Conservation (phyloP, 2,329 filamentous ascomycete genomes). For the Mycosphaerella sp. region DNA sequence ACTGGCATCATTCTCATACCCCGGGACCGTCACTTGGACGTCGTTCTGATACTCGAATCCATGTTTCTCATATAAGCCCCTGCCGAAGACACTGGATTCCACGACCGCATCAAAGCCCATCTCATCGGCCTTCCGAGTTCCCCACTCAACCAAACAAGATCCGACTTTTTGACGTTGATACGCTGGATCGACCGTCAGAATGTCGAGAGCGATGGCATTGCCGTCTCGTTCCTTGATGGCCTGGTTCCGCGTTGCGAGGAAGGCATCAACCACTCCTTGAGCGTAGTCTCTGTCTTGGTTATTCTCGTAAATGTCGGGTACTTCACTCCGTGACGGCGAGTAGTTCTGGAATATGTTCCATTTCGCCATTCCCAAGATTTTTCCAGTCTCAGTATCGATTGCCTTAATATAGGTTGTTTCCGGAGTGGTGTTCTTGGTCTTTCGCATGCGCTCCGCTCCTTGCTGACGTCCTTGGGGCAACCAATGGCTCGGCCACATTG, state of each 20-base stretch:
- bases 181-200: slow-evolving; percentile 28
- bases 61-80: slow-evolving; percentile 30
- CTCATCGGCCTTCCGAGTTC: slow-evolving; percentile 26
- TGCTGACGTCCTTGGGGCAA: slow-evolving; percentile 21
- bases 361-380: slow-evolving; percentile 31
- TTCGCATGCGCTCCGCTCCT: slow-evolving; percentile 24
- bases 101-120: slow-evolving; percentile 28
- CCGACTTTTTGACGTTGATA: slow-evolving; percentile 28
- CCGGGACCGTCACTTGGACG: slow-evolving; percentile 15
- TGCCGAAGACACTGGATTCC: slow-evolving; percentile 28
- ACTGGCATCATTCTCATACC: slow-evolving; percentile 13
- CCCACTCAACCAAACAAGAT: slow-evolving; percentile 28
- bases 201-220: slow-evolving; percentile 28
- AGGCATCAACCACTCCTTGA: slow-evolving; percentile 19
- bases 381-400: slow-evolving; percentile 22
- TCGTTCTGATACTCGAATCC: slow-evolving; percentile 29
- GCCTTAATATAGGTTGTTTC: slow-evolving; percentile 29
- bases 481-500: slow-evolving; percentile 26
- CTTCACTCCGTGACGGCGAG: neutral
- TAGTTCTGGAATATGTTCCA: slow-evolving; percentile 28
- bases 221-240: slow-evolving; percentile 23
- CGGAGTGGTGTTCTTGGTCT: slow-evolving; percentile 19
- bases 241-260: slow-evolving; percentile 21
- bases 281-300: slow-evolving; percentile 21
- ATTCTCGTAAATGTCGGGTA: slow-evolving; percentile 19